Conservation (phyloP, 139 green algal genomes). For the Edaphochlamys debaryana region DNA sequence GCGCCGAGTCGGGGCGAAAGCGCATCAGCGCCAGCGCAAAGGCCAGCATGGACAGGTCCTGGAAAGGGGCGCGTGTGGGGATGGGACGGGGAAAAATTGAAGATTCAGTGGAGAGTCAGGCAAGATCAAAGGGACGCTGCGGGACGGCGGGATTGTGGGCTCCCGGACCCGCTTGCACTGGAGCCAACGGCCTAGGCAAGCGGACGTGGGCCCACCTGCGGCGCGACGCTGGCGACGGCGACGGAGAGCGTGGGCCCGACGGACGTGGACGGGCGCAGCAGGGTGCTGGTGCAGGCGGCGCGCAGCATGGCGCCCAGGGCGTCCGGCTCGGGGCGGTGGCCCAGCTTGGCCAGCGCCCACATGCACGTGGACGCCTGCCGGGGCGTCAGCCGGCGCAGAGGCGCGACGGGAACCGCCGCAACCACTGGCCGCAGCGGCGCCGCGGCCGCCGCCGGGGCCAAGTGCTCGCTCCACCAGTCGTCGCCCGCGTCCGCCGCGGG, state of each 20-base stretch:
- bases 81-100: no score
- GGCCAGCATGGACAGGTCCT: constrained; percentile 29
- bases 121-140: no score
- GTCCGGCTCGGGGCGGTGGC: background rate
- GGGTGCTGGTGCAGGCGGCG: background rate
- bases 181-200: no score
- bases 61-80: no score
- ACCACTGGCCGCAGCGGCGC: background rate
- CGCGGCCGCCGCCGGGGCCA: background rate
- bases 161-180: no score
- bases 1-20: background rate
- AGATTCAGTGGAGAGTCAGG: no score
- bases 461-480: constrained; percentile 6
- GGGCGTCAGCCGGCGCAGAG: background rate
- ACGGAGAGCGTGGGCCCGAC: no score
- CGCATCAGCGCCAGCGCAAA: background rate
- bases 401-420: background rate
- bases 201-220: no score
- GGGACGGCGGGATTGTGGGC: no score
- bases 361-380: constrained; percentile 14
- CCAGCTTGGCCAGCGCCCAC: constrained; percentile 19
- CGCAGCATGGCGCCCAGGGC: background rate
- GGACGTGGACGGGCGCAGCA: no score
- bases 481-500: no score
- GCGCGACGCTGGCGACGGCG: no score